Conservation (phyloP, 2,329 filamentous ascomycete species). For the Alternaria brassicicola region DNA sequence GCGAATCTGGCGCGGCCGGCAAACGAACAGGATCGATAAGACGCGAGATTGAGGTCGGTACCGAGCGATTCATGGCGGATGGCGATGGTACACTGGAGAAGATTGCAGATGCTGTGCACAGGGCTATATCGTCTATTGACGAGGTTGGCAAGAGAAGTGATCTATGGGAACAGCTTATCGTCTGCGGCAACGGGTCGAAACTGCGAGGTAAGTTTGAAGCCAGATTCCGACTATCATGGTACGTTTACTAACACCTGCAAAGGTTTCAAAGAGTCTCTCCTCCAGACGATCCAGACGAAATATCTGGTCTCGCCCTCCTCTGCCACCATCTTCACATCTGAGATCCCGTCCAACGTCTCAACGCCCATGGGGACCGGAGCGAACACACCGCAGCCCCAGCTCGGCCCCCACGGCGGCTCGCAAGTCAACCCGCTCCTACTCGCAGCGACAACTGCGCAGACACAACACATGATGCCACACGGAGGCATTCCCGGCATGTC, state of each 20-base stretch:
- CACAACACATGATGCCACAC: slow-evolving; percentile 55
- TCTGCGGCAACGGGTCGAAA: slow-evolving; percentile 85
- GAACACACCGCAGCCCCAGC: slow-evolving; percentile 77
- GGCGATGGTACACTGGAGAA: slow-evolving; percentile 76
- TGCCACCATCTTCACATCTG: slow-evolving; percentile 95
- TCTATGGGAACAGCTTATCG: slow-evolving; percentile 90
- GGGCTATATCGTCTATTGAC: slow-evolving; percentile 79
- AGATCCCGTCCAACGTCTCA: slow-evolving; percentile 90
- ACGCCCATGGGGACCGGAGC: slow-evolving; percentile 89
- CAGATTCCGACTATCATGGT: not conserved
- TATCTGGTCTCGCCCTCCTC: slow-evolving; percentile 91
- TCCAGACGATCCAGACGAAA: slow-evolving; percentile 78
- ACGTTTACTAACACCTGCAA: slow-evolving; percentile 37
- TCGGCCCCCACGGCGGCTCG: slow-evolving; percentile 57
- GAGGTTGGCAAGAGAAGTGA: slow-evolving; percentile 83
- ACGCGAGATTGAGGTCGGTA: slow-evolving; percentile 75
- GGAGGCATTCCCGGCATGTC: slow-evolving; percentile 42
- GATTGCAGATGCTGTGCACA: slow-evolving; percentile 83
- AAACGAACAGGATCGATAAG: slow-evolving; percentile 46
- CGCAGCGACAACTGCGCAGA: slow-evolving; percentile 80
- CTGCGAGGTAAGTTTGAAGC: slow-evolving; percentile 58
- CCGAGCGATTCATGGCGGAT: slow-evolving; percentile 72
- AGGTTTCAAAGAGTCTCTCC: slow-evolving; percentile 87
- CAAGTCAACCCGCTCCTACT: slow-evolving; percentile 88
- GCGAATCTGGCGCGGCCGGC: slow-evolving; percentile 20